phyloP scores from a whole-genome alignment of 352 stramenopile genomes.

The Phytophthora cryptogea region DNA sequence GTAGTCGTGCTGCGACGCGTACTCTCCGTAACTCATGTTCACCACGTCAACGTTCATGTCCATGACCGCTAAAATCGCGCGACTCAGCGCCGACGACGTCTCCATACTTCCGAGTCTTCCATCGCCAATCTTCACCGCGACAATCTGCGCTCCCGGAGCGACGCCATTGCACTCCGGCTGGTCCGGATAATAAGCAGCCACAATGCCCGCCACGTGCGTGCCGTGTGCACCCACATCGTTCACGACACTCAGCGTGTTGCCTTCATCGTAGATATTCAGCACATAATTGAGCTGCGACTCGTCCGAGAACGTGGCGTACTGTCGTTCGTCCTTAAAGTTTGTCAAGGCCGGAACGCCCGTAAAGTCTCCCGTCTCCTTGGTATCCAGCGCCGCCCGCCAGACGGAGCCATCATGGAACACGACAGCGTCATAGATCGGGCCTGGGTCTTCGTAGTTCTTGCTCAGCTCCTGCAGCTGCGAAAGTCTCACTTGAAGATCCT shows the following conservation, averaged over 20 bases:
- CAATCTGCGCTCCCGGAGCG: conserved; percentile 92
- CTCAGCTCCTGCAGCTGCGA: conserved; percentile 70
- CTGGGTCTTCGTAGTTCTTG: conserved; percentile 88
- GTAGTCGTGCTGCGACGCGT: conserved; percentile 84
- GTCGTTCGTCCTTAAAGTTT: conserved; percentile 74
- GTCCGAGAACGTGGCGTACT: conserved; percentile 91
- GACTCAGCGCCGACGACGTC: conserved; percentile 87
- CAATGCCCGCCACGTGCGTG: conserved; percentile 96
- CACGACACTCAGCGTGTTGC: conserved; percentile 92
- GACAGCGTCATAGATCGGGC: conserved; percentile 93
- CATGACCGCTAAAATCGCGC: conserved; percentile 91
- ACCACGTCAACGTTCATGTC: conserved; percentile 92
- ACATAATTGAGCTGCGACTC: conserved; percentile 94
- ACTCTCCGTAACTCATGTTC: conserved; percentile 98
- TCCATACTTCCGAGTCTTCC: conserved; percentile 94
- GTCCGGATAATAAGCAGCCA: conserved; percentile 89
- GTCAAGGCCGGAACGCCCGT: conserved; percentile 60
- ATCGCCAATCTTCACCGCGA: conserved; percentile 96
- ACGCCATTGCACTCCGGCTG: conserved; percentile 92
- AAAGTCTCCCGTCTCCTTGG: conserved; percentile 85
- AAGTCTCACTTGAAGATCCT: conserved; percentile 85
- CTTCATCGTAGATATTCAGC: conserved; percentile 95
- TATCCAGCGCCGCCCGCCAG: conserved; percentile 90
- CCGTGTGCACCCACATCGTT: conserved; percentile 93
- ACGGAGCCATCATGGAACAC: conserved; percentile 85